Evolutionary conservation across 179 eudicot genomes (phyloP).

Genomic region (Vitellaria paradoxa): DNA sequence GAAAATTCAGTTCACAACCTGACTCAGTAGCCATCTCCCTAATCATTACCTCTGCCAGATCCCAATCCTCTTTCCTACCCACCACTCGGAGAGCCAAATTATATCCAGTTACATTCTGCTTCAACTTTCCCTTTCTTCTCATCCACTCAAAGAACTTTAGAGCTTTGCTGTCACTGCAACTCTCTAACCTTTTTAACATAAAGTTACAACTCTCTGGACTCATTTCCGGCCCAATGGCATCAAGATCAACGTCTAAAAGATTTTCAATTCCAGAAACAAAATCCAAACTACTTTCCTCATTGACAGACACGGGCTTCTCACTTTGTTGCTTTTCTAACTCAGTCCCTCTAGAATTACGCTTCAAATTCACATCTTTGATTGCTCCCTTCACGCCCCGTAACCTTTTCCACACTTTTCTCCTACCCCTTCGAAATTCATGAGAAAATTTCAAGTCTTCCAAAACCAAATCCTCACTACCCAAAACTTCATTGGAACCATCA

Average conservation of each 20-base stretch:
- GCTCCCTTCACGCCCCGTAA: conserved; percentile 28
- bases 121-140: conserved; percentile 70
- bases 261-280: conserved; percentile 13
- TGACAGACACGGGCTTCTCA: conserved; percentile 10
- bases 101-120: conserved; percentile 60
- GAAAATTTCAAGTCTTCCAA: conserved; percentile 20
- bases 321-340: conserved; percentile 1
- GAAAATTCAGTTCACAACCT: conserved; percentile 59
- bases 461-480: conserved; percentile 22
- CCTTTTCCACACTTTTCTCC: conserved; percentile 42
- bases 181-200: conserved; percentile 62
- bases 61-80: conserved; percentile 83
- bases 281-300: conserved; percentile 4
- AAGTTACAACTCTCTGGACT: conserved; percentile 53
- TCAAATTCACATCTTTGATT: conserved; percentile 21
- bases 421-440: conserved; percentile 17
- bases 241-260: conserved; percentile 31
- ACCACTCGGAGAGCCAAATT: conserved; percentile 68
- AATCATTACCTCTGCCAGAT: conserved; percentile 56
- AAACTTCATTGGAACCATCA: conserved; percentile 6
- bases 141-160: conserved; percentile 73
- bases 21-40: conserved; percentile 59
- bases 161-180: conserved; percentile 43
- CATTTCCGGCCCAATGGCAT: conserved; percentile 32
- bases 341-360: conserved; percentile 11